Conservation (phyloP, 345 rosid genomes). For the Moringa oleifera region DNA sequence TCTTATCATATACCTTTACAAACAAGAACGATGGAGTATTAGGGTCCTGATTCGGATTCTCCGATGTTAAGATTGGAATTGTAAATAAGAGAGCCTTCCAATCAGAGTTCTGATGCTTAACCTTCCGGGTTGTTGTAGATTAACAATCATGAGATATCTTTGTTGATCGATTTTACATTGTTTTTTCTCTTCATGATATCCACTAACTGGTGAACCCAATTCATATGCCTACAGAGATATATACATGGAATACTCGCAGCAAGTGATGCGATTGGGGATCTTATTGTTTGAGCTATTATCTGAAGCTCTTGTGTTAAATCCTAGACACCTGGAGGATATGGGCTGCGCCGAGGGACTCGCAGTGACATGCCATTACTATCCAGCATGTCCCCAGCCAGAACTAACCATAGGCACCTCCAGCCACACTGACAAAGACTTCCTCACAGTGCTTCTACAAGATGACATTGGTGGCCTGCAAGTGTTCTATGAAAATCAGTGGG, state of each 20-base stretch:
- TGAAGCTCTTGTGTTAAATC: conserved; percentile 45
- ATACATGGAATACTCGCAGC: conserved; percentile 35
- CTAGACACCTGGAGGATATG: conserved; percentile 33
- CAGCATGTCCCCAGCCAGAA: conserved; percentile 51
- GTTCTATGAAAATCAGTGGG: conserved; percentile 37
- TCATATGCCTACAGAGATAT: conserved; percentile 22
- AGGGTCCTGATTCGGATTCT: too few relatives aligned
- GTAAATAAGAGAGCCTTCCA: too few relatives aligned
- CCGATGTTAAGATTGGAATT: too few relatives aligned
- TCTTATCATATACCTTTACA: too few relatives aligned
- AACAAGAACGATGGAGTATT: too few relatives aligned
- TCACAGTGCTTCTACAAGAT: conserved; percentile 56
- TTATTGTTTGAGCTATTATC: conserved; percentile 46
- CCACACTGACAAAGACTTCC: conserved; percentile 46
- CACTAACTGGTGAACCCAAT: too few relatives aligned
- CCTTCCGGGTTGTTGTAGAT: too few relatives aligned
- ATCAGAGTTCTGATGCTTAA: too few relatives aligned
- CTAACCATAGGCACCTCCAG: conserved; percentile 39
- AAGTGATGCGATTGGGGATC: conserved; percentile 32
- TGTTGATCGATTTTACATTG: too few relatives aligned
- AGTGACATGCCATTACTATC: conserved; percentile 47
- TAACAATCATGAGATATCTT: too few relatives aligned
- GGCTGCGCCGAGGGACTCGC: conserved; percentile 34
- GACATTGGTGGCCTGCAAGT: conserved; percentile 61
- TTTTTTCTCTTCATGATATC: too few relatives aligned